Evolutionary conservation across 2,329 filamentous ascomycete species (phyloP), one percentile per base, ranked within the genome.

Genomic region (Akanthomyces uredinophilus): DNA sequence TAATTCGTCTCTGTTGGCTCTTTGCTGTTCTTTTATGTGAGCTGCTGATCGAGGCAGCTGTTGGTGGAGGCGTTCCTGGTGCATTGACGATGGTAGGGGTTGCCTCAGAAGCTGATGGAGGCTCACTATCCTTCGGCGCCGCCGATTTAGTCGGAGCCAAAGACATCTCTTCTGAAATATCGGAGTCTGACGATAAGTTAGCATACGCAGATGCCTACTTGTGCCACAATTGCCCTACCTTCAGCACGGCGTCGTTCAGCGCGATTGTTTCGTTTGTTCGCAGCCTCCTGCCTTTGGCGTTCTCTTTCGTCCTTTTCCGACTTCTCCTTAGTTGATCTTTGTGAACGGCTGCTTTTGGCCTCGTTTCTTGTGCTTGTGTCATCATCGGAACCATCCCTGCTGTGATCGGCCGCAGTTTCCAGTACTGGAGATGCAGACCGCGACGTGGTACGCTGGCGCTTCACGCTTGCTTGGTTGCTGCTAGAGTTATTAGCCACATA

Each of bases 361-460:
- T 76, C 78, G 73, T 81, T 82, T 43, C 82, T 77, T 51, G 75
- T 73, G 65, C 74, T 79, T 2, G 77, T 74, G 47, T 88, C 90
- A 62, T 95, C 91, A 62, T 92, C 91, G 0, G 90, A 92, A 47
- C 90, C 88, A 61, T 88, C 82, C 76, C 77, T 53, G 75, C 78
- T 69, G 74, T 75, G 54, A 77, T 70, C 72, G 79, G 87, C 79
- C 60, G 77, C 77, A 60, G 79, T 71, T 65, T 74, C 71, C 4
- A 66, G 53, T 14, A 80, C 69, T 64, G 87, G 85, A 1, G 88
- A 86, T 32, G 83, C 83, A 4, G 91, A 92, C 52, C 86, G 87
- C 2, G 92, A 96, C 64, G 82, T 83, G 29, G 93, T 97, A 60
- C 94, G 87, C 73, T 92, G 92, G 67, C 94, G 85, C 78, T 98